phyloP scores from a whole-genome alignment of 176 grass and related monocot species.

The Aegilops speltoides region DNA sequence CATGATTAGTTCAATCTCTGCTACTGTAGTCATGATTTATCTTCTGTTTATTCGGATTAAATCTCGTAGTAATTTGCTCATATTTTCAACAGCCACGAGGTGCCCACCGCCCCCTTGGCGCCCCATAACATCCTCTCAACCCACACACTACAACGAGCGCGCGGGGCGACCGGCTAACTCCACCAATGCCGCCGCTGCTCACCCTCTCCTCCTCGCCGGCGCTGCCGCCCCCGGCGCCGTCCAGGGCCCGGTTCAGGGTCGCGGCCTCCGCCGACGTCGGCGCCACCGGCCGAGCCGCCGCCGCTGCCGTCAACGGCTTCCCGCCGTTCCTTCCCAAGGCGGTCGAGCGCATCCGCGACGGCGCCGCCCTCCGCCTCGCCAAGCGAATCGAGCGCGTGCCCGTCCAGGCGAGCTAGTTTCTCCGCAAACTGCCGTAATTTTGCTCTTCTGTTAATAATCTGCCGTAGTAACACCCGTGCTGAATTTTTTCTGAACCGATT shows the following conservation, averaged over 20 bases:
- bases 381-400: slow-evolving; percentile 89
- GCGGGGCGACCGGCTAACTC: slow-evolving; percentile 5
- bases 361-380: slow-evolving; percentile 46
- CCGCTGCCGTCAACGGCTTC: slow-evolving; percentile 32
- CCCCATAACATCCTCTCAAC: slow-evolving; percentile 19
- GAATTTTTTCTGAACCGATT: background rate
- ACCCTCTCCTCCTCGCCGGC: background rate
- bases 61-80: too few species aligned
- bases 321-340: slow-evolving; percentile 74
- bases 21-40: too few species aligned
- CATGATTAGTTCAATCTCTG: too few species aligned
- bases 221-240: background rate
- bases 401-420: slow-evolving; percentile 48
- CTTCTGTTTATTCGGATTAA: too few species aligned
- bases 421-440: background rate
- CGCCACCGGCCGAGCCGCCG: background rate
- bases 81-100: too few species aligned
- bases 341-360: slow-evolving; percentile 76
- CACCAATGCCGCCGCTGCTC: slow-evolving; percentile 41
- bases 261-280: slow-evolving; percentile 25
- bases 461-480: background rate
- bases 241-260: slow-evolving; percentile 23
- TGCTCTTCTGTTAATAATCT: background rate
- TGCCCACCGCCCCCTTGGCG: background rate
- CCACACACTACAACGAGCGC: background rate